Evolutionary conservation across 225 moss, liverwort and hornwort genomes (phyloP).

Genomic region (Straminergon stramineum): DNA sequence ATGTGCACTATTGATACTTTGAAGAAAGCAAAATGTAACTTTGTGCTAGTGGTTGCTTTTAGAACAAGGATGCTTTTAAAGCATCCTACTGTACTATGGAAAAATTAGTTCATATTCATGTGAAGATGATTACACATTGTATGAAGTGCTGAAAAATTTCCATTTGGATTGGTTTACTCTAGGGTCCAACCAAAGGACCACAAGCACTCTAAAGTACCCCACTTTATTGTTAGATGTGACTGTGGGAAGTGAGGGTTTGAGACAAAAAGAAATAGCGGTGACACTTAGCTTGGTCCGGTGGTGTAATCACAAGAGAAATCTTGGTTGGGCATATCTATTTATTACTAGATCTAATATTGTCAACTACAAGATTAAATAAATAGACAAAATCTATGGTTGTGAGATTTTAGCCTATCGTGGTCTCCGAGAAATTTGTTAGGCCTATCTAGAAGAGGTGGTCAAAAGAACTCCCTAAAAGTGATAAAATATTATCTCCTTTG

Average conservation of each 20-base stretch:
- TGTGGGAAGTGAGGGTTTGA: accelerated
- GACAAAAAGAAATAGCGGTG: background rate
- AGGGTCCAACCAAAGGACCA: accelerated
- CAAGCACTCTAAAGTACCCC: background rate
- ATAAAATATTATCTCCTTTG: background rate
- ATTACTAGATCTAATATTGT: background rate
- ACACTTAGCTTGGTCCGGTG: background rate
- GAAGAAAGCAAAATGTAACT: too few species aligned
- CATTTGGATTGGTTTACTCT: accelerated
- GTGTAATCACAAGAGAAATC: accelerated
- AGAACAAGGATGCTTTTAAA: too few species aligned
- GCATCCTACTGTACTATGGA: background rate
- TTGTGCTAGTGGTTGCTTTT: too few species aligned
- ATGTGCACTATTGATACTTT: too few species aligned
- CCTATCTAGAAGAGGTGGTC: accelerated
- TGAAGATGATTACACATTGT: too few species aligned
- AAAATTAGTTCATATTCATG: background rate
- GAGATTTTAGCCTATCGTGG: accelerated
- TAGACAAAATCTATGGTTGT: background rate
- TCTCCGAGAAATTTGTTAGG: accelerated
- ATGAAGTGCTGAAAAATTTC: background rate
- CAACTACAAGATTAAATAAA: background rate
- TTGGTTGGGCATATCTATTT: accelerated
- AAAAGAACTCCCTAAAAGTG: accelerated
- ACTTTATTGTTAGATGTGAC: background rate